Evolutionary conservation across 2,329 filamentous ascomycete genomes (phyloP), one percentile per base, ranked within the genome.

Genomic region (Penicillium decumbens): DNA sequence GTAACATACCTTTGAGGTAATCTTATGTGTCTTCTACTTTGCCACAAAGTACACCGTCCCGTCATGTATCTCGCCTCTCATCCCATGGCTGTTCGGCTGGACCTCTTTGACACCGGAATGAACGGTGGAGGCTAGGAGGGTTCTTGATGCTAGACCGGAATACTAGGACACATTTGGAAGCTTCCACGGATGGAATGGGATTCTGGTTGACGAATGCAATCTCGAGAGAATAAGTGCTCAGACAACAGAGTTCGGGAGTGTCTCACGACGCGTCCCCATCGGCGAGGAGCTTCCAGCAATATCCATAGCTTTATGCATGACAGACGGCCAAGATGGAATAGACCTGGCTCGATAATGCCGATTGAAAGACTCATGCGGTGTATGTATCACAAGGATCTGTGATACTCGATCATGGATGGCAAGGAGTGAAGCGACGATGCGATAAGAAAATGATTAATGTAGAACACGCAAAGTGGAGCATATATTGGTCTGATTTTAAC

Each of bases 401-500:
- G 45, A 53, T 32, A 60, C 58, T 48, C 23, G 23, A 42, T 33
- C 42, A 50, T 45, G 37, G 38, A 44, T 47, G n/a, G 32, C 46
- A 33, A 39, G 30, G 40, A 38, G n/a, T 27, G 45, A 39, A 25
- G 23, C 20, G 23, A 28, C 23, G 18, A 24, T 12, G 24, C 3
- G 32, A 44, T 25, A 23, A 33, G 20, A 13, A 39, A 25, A 24
- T 35, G 24, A 43, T 41, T 13, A 33, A 39, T 39, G 44, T 20
- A 20, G 29, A 48, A 25, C 28, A 54, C 46, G 49, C 46, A 47
- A 39, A 15, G 35, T 8, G 28, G 38, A 51, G 48, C 37, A 50
- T 20, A 41, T 44, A 48, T 54, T 49, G 27, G 58, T 53, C 44
- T 49, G 43, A 44, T 60, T 59, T 54, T 23, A 60, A 60, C 49